These are phyloP conservation scores for Neurospora sp. DNA, from an alignment of 495 filamentous ascomycete genomes.

Conservation along the genomic window DNA sequence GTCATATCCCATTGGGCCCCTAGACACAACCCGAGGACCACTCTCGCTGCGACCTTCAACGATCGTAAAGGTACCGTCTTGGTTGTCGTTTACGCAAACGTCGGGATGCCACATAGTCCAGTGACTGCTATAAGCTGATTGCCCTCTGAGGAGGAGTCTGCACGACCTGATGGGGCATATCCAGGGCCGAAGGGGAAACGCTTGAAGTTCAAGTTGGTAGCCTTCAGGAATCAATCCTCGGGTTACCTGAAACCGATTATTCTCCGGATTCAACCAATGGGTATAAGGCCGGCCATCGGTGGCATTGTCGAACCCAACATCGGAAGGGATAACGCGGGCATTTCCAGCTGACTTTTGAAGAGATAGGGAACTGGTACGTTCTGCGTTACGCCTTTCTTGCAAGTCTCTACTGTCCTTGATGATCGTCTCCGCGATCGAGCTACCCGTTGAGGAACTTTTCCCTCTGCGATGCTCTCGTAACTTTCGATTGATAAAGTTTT, in stretches of 20 bases:
- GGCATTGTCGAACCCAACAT: background rate
- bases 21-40: background rate
- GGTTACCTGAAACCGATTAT: background rate
- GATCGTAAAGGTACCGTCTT: slow-evolving; percentile 4
- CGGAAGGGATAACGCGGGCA: background rate
- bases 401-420: background rate
- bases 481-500: background rate
- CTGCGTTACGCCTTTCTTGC: background rate
- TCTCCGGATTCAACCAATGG: slow-evolving; percentile 4
- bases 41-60: background rate
- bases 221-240: slow-evolving; percentile 10
- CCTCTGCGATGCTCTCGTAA: background rate
- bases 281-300: slow-evolving; percentile 4
- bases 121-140: background rate
- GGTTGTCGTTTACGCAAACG: slow-evolving; percentile 4
- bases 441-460: background rate
- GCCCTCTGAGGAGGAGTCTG: background rate
- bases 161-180: slow-evolving; percentile 13
- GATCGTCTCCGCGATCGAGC: background rate
- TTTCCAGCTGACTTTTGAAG: background rate
- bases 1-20: background rate
- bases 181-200: slow-evolving; percentile 1
- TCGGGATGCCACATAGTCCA: background rate
- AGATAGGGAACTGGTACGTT: background rate
- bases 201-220: slow-evolving; percentile 2